A percentile compares a stretch with the other conserved stretches of the same genome.
Evolutionary conservation across 768 basidiomycete genomes (phyloP).

Genomic region (Rickenella mellea): DNA sequence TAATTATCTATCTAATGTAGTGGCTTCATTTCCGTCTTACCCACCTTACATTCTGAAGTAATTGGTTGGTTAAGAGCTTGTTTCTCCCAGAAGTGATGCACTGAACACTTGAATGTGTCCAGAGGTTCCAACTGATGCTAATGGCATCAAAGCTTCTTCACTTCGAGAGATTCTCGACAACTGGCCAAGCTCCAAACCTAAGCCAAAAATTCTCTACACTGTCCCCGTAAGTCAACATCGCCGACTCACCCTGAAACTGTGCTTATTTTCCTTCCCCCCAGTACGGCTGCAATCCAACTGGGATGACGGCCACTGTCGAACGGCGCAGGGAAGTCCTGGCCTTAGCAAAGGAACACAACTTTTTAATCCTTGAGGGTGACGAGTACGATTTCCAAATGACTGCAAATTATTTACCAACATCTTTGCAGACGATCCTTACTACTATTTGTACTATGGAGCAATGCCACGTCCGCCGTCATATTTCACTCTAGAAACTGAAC

Average conservation of each 20-base stretch:
- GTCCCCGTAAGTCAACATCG: conserved; percentile 46
- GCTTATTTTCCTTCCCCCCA: conserved; percentile 14
- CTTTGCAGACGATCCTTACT: conserved; percentile 54
- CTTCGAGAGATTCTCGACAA: conserved; percentile 57
- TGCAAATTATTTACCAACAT: neutral
- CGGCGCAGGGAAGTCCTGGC: conserved; percentile 64
- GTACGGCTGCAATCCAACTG: conserved; percentile 86
- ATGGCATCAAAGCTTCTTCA: conserved; percentile 54
- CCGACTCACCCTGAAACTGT: neutral
- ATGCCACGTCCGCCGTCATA: conserved; percentile 63
- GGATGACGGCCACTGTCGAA: conserved; percentile 62
- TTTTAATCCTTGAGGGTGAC: conserved; percentile 88
- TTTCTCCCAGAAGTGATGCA: no score
- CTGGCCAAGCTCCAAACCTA: conserved; percentile 65
- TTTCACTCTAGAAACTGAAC: conserved; percentile 67
- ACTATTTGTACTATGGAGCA: conserved; percentile 58
- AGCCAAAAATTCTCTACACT: conserved; percentile 75
- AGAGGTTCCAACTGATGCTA: conserved; percentile 73
- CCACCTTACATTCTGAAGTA: conserved; percentile 42
- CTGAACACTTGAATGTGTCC: conserved; percentile 3
- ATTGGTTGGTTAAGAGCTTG: conserved; percentile 50
- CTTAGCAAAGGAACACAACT: conserved; percentile 62
- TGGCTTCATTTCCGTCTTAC: conserved; percentile 58
- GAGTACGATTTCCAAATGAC: conserved; percentile 18
- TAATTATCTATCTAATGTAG: conserved; percentile 23